Percentiles rank a stretch among this genome's conserved stretches.
Conservation (phyloP, 179 eudicot genomes). For the Spinacia oleracea region DNA sequence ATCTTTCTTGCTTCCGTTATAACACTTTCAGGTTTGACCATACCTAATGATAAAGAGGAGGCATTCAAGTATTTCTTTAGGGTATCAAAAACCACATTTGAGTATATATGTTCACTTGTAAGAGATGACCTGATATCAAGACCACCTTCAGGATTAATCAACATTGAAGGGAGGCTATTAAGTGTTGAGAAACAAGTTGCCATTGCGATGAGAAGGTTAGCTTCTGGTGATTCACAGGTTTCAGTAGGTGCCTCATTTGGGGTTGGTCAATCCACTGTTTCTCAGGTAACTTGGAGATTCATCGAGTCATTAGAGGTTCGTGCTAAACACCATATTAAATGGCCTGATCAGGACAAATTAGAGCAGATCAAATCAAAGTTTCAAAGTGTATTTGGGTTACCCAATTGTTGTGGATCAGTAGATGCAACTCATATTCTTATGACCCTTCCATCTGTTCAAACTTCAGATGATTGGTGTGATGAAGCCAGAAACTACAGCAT, state of each 20-base stretch:
- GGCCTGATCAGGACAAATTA: conserved; percentile 61
- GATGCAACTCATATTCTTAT: conserved; percentile 82
- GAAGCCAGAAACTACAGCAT: conserved; percentile 78
- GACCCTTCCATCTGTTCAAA: conserved; percentile 92
- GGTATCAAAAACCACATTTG: conserved; percentile 81
- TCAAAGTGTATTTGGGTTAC: conserved; percentile 58
- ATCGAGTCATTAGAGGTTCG: conserved; percentile 86
- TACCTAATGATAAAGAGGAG: conserved; percentile 71
- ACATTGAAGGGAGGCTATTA: conserved; percentile 95
- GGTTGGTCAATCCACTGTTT: conserved; percentile 96
- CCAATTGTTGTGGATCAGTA: conserved; percentile 90
- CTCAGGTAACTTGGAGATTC: conserved; percentile 95
- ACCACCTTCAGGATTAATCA: conserved; percentile 95
- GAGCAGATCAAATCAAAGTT: conserved; percentile 65
- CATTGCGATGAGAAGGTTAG: conserved; percentile 80
- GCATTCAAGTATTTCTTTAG: conserved; percentile 89
- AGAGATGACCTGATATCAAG: conserved; percentile 85
- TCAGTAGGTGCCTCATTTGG: conserved; percentile 92
- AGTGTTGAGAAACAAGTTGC: conserved; percentile 99
- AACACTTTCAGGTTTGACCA: conserved; percentile 52
- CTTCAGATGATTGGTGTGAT: conserved; percentile 94
- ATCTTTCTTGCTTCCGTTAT: too few species aligned
- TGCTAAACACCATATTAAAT: conserved; percentile 77
- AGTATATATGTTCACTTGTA: conserved; percentile 85
- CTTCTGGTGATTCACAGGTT: conserved; percentile 96